Percentiles rank a stretch among this genome's conserved stretches.
These are phyloP conservation scores for Silene noctiflora DNA, from an alignment of 179 eudicot species.

Conservation along the genomic window DNA sequence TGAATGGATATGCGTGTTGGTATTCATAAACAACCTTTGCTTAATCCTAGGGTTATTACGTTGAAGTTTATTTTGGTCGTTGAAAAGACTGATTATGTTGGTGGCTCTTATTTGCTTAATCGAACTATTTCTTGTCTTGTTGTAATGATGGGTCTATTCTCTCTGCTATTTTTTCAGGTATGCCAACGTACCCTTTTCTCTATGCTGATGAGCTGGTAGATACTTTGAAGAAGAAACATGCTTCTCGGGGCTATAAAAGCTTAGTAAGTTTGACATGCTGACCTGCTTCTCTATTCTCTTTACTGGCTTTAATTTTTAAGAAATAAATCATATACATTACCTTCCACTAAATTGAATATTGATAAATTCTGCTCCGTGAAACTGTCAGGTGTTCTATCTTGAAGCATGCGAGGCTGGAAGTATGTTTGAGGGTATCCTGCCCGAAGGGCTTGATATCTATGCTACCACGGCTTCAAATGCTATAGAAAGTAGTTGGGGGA, in stretches of 20 bases:
- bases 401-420: conserved; percentile 99
- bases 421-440: conserved; percentile 87
- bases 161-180: conserved; percentile 46
- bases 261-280: conserved; percentile 40
- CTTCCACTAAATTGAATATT: not conserved
- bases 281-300: not conserved
- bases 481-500: conserved; percentile 90
- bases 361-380: not conserved
- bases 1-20: not conserved
- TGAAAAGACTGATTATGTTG: not conserved
- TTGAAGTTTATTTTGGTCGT: conserved; percentile 7
- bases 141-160: not conserved
- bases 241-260: conserved; percentile 65
- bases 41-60: not conserved
- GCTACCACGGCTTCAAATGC: conserved; percentile 89
- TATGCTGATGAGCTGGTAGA: conserved; percentile 64
- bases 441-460: conserved; percentile 67
- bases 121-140: not conserved
- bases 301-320: not conserved
- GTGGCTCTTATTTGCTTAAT: not conserved
- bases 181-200: conserved; percentile 76
- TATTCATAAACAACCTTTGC: not conserved
- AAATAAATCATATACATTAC: not conserved
- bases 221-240: conserved; percentile 69
- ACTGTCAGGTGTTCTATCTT: conserved; percentile 69